Base-by-base conservation (phyloP, 768 basidiomycete species). In the Mycena amicta region DNA sequence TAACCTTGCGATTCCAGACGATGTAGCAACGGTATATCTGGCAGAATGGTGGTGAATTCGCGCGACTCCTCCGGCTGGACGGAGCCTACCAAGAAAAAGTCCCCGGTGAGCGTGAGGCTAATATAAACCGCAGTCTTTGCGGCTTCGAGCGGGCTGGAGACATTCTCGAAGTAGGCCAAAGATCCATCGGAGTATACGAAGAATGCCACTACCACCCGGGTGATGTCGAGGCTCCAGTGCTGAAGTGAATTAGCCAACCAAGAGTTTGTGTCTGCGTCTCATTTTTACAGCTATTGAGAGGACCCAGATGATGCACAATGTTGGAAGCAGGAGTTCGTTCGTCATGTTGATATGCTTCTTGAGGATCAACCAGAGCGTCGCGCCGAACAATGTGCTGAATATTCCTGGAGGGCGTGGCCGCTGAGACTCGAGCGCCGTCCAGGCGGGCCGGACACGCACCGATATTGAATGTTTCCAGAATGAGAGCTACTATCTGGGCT, bases 181-280 rank as follows among this genome's bases (percentile, higher is more conserved):
- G 57, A 47, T 4, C 40, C 61, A 22, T 20, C 52, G 5, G 53
- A 28, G 1, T 26, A 29, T 13, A 54, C 28, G 3, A 62, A 22
- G 43, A 62, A 62, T 18, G 53, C 61, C 8, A 50, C 23, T 4
- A 22, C 2, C n/a, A 49, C 57, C 4, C 61, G 57, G 22, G 54
- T 12, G 37, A 62, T 50, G 43, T 62, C 57, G 37, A 62, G 50
- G 3, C 57, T 56, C 50, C 57, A 58, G 37, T 59, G 61, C 61
- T 62, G 8, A 20, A 5, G n/a, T n/a, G n/a, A n/a, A n/a, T n/a
- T n/a, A n/a, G n/a, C n/a, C n/a, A n/a, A n/a, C n/a, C 1, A 2
- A 1, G 15, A 27, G 12, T 18, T 50, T 30, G 5, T 12, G 12
- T 50, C 28, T 20, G 20, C 18, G 22, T 31, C 25, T 5, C 12